phyloP scores from a whole-genome alignment of 2,329 filamentous ascomycete species.

The Ascochyta lentis region DNA sequence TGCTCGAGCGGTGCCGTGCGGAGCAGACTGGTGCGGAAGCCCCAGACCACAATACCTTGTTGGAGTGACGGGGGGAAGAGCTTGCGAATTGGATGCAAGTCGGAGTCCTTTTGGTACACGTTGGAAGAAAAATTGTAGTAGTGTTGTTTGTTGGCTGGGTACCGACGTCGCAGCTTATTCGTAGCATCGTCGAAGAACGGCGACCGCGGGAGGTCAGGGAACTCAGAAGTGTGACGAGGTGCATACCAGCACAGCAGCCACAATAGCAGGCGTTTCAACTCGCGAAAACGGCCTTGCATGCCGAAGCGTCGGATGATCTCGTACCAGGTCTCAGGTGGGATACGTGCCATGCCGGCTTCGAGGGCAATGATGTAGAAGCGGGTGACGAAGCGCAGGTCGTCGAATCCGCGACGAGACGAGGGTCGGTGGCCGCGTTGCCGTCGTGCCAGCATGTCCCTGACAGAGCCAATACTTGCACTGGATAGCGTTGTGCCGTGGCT shows the following conservation, averaged over 20 bases:
- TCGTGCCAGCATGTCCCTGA: conserved; percentile 45
- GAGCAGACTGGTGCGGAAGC: conserved; percentile 39
- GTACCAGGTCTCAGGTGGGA: conserved; percentile 58
- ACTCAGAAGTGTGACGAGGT: conserved; percentile 27
- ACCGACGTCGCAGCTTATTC: conserved; percentile 21
- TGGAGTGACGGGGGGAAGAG: conserved; percentile 35
- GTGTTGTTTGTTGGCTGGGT: conserved; percentile 19
- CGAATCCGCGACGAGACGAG: conserved; percentile 21
- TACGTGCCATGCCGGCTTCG: conserved; percentile 49
- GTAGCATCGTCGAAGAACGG: conserved; percentile 30
- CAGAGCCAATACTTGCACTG: conserved; percentile 53
- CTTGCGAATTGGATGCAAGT: conserved; percentile 35
- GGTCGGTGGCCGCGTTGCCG: conserved; percentile 50
- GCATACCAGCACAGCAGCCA: conserved; percentile 57
- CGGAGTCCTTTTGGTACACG: conserved; percentile 13
- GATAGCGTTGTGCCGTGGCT: conserved; percentile 52
- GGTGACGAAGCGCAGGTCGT: conserved; percentile 55
- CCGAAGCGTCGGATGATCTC: conserved; percentile 67
- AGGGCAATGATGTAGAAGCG: conserved; percentile 58
- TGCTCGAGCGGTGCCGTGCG: conserved; percentile 35
- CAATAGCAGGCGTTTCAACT: conserved; percentile 59
- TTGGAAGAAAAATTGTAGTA: conserved; percentile 27
- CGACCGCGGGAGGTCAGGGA: conserved; percentile 30
- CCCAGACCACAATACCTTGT: conserved; percentile 45
- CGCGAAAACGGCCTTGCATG: conserved; percentile 60